phyloP scores from a whole-genome alignment of 2,329 filamentous ascomycete species.

The Pseudogymnoascus destructans region DNA sequence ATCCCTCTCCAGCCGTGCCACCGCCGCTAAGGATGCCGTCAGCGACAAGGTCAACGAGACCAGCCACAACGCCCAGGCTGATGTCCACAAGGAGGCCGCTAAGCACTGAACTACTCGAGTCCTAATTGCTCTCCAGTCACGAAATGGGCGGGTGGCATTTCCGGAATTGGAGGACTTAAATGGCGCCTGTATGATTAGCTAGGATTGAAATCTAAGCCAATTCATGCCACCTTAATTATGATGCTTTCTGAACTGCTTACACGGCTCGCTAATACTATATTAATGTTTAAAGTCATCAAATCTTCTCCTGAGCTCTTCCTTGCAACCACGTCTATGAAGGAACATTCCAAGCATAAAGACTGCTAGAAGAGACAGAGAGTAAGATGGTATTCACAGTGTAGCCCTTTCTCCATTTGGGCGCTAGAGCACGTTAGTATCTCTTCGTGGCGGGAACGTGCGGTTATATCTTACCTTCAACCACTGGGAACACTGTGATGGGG shows the following conservation, averaged over 20 bases:
- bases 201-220: conserved; percentile 4
- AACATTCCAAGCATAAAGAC: conserved; percentile 26
- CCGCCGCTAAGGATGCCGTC: conserved; percentile 38
- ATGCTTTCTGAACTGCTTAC: neutral
- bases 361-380: conserved; percentile 21
- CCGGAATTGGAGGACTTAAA: neutral
- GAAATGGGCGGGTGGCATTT: conserved; percentile 5
- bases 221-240: neutral
- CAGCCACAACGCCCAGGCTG: conserved; percentile 36
- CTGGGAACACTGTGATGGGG: conserved; percentile 23
- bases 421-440: conserved; percentile 8
- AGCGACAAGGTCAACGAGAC: conserved; percentile 40
- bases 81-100: conserved; percentile 33
- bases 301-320: neutral
- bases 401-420: conserved; percentile 23
- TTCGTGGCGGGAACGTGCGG: neutral
- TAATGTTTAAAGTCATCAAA: neutral
- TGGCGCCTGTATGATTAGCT: conserved; percentile 6
- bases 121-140: neutral
- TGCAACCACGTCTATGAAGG: conserved; percentile 18
- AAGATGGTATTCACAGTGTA: conserved; percentile 22
- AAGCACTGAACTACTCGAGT: conserved; percentile 12
- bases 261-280: neutral
- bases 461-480: conserved; percentile 17
- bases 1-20: conserved; percentile 32